A percentile compares a stretch with the other conserved stretches of the same genome.
phyloP scores from a whole-genome alignment of 1,284 basidiomycete genomes.

The Fomitiporia mediterranea region DNA sequence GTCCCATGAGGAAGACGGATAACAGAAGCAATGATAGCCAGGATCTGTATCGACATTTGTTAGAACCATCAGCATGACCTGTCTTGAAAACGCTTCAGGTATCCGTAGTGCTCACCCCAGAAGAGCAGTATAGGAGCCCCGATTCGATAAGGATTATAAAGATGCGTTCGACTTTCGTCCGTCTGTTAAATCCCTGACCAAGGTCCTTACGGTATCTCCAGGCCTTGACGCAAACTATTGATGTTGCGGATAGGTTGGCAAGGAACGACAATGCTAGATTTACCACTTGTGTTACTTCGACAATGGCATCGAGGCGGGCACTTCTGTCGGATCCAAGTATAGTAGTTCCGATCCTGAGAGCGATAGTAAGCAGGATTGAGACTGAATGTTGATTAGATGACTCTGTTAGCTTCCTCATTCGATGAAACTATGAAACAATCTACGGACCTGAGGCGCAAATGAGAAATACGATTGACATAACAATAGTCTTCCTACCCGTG shows the following conservation, averaged over 20 bases:
- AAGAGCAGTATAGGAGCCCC: constrained; percentile 1
- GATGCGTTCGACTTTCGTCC: constrained; percentile 6
- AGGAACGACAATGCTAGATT: not conserved
- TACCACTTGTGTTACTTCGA: not conserved
- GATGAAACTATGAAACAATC: not conserved
- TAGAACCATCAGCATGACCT: not conserved
- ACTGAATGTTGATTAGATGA: not conserved
- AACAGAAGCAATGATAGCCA: not conserved
- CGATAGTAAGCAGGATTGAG: not conserved
- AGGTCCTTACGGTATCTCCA: not conserved
- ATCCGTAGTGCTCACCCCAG: constrained; percentile 1
- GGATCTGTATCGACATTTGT: not conserved
- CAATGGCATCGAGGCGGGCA: not conserved
- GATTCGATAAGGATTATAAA: not conserved
- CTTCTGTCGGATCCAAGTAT: not conserved
- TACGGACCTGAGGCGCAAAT: not conserved
- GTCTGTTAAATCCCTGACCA: not conserved
- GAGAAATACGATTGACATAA: not conserved
- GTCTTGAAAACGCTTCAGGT: not conserved
- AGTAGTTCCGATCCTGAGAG: not conserved
- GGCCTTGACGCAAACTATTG: not conserved
- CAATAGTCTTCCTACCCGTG: not conserved
- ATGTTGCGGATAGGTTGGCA: not conserved
- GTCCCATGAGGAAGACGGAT: constrained; percentile 1
- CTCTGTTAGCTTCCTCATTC: not conserved